These are phyloP conservation scores for Pisolithus sp. DNA, from an alignment of 768 basidiomycete species.

Conservation along the genomic window DNA sequence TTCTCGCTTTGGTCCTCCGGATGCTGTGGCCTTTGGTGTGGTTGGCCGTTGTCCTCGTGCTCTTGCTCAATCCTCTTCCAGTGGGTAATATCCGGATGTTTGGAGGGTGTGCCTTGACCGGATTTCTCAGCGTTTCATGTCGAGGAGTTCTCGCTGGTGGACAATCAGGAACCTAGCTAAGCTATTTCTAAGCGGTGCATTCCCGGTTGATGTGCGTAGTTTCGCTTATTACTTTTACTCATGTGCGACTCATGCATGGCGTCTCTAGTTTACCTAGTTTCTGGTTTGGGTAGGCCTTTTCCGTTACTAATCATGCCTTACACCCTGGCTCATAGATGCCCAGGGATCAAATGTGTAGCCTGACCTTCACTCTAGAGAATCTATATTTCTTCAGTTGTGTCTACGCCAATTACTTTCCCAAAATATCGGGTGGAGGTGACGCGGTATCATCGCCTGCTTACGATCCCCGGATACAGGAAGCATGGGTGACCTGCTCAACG, in stretches of 20 bases:
- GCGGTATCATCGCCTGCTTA: conserved; percentile 7
- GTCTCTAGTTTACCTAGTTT: conserved; percentile 69
- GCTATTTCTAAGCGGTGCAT: conserved; percentile 62
- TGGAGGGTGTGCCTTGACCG: neutral
- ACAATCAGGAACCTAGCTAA: conserved; percentile 55
- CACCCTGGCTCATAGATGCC: neutral
- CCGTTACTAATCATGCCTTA: neutral
- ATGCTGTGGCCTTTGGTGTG: conserved; percentile 78
- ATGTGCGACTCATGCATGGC: neutral
- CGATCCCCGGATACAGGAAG: conserved; percentile 34
- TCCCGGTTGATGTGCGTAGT: conserved; percentile 61
- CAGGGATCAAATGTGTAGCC: conserved; percentile 80
- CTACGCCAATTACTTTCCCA: conserved; percentile 36
- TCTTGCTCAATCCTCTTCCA: conserved; percentile 75
- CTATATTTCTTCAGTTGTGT: conserved; percentile 71
- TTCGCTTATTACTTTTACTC: neutral
- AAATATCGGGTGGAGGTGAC: neutral
- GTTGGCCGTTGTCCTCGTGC: conserved; percentile 52
- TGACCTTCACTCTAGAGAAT: conserved; percentile 68
- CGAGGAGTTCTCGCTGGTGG: conserved; percentile 60
- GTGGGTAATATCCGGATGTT: conserved; percentile 22
- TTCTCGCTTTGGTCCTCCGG: conserved; percentile 57
- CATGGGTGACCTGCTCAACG: conserved; percentile 38
- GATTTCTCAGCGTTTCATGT: conserved; percentile 39
- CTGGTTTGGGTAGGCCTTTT: conserved; percentile 69